Percentiles rank a stretch among this genome's conserved stretches.
Evolutionary conservation across 2,329 filamentous ascomycete genomes (phyloP).

Genomic region (Diaporthe aspalathi): DNA sequence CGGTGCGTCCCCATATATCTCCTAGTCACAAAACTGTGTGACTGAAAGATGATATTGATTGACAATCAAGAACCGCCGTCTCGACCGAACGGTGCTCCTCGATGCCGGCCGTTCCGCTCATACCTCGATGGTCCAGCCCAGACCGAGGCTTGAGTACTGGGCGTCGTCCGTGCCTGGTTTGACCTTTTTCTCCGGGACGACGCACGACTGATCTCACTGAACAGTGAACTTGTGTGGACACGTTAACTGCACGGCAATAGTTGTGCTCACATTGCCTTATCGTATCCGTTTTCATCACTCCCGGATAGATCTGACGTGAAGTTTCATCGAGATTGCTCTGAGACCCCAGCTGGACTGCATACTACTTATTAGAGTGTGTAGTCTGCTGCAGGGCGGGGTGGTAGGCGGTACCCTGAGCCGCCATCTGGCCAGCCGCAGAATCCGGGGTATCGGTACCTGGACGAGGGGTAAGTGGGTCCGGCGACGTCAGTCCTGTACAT

Average conservation of each 20-base stretch:
- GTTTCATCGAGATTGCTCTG: background rate
- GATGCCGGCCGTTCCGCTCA: slow-evolving; percentile 8
- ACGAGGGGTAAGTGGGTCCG: slow-evolving; percentile 9
- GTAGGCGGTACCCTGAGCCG: background rate
- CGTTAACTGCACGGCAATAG: background rate
- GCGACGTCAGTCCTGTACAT: slow-evolving; percentile 23
- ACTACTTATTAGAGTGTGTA: background rate
- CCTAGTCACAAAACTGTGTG: background rate
- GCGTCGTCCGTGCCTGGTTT: background rate
- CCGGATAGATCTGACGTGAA: background rate
- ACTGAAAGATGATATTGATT: background rate
- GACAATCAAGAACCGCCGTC: background rate
- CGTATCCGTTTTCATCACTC: background rate
- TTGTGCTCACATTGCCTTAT: background rate
- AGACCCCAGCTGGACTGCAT: background rate
- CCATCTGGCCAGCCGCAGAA: background rate
- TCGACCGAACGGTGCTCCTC: background rate
- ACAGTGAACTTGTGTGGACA: no score
- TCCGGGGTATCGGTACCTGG: slow-evolving; percentile 21
- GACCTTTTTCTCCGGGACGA: background rate
- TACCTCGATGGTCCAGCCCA: background rate
- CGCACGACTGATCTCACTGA: background rate
- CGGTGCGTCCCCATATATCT: background rate
- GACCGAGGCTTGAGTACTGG: background rate
- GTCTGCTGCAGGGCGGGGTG: background rate